Evolutionary conservation across 2,329 filamentous ascomycete species (phyloP).

Genomic region (Epichloe scottii): DNA sequence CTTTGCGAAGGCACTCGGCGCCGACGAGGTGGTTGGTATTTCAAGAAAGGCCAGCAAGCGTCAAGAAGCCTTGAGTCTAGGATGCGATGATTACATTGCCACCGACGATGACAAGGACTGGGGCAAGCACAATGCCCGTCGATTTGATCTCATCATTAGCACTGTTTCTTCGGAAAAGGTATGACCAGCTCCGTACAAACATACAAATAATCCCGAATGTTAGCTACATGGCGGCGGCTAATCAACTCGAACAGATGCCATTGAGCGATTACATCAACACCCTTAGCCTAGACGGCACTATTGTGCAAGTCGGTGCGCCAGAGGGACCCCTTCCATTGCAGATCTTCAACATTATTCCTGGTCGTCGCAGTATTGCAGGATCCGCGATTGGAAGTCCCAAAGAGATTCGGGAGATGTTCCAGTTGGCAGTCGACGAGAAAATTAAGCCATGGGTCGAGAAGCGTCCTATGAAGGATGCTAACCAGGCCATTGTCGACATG

Average conservation of each 20-base stretch:
- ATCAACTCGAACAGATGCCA: constrained; percentile 34
- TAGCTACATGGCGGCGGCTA: background rate
- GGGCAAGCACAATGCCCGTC: constrained; percentile 35
- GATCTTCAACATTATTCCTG: constrained; percentile 38
- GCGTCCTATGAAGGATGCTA: constrained; percentile 42
- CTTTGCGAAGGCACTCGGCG: constrained; percentile 54
- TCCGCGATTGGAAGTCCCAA: constrained; percentile 33
- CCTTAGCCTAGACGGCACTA: constrained; percentile 44
- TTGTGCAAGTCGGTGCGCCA: constrained; percentile 48
- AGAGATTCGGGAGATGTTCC: constrained; percentile 49
- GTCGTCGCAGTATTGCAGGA: constrained; percentile 37
- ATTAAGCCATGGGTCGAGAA: constrained; percentile 44
- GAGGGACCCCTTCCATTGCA: constrained; percentile 10
- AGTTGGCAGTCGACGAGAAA: constrained; percentile 41
- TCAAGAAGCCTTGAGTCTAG: constrained; percentile 42
- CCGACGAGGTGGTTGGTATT: constrained; percentile 49
- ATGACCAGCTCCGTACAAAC: background rate
- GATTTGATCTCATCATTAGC: constrained; percentile 45
- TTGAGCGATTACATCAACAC: constrained; percentile 47
- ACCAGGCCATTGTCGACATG: constrained; percentile 43
- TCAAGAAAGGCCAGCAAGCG: constrained; percentile 40
- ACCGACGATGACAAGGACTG: constrained; percentile 39
- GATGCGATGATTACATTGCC: constrained; percentile 37
- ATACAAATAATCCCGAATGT: background rate
- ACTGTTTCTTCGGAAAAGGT: constrained; percentile 34